A percentile compares a stretch with the other conserved stretches of the same genome.
phyloP scores from a whole-genome alignment of 2,329 filamentous ascomycete species.

The Ophiocordyceps australis region DNA sequence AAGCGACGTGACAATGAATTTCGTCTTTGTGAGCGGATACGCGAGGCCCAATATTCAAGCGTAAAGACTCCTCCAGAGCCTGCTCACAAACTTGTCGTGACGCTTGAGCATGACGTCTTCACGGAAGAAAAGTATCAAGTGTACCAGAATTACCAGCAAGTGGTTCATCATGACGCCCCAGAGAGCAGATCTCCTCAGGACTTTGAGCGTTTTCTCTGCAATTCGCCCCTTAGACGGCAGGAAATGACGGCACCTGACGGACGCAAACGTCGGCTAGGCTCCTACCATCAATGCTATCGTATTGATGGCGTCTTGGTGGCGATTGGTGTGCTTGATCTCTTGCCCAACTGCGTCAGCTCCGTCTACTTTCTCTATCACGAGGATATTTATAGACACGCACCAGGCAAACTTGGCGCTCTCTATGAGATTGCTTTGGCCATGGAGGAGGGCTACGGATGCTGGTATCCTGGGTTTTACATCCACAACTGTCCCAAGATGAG shows the following conservation, averaged over 20 bases:
- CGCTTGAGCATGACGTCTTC: constrained; percentile 50
- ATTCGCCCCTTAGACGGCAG: constrained; percentile 41
- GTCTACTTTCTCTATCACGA: constrained; percentile 75
- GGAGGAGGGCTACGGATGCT: constrained; percentile 54
- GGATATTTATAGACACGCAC: constrained; percentile 48
- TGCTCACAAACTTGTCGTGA: constrained; percentile 49
- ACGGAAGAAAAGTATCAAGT: constrained; percentile 60
- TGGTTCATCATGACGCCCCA: constrained; percentile 51
- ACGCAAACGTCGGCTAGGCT: constrained; percentile 40
- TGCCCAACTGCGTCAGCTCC: constrained; percentile 60
- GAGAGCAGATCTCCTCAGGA: constrained; percentile 37
- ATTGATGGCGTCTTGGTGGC: constrained; percentile 61
- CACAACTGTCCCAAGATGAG: constrained; percentile 68
- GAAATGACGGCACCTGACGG: constrained; percentile 26
- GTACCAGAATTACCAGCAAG: constrained; percentile 57
- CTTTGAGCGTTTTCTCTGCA: constrained; percentile 59
- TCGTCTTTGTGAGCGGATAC: constrained; percentile 45
- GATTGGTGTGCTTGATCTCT: constrained; percentile 57
- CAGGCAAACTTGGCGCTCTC: constrained; percentile 61
- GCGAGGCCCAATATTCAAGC: constrained; percentile 43
- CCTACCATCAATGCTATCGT: constrained; percentile 68
- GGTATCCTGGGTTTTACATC: constrained; percentile 72
- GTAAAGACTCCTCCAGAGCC: constrained; percentile 42
- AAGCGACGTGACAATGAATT: constrained; percentile 50
- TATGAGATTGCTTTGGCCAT: constrained; percentile 53